These are phyloP conservation scores for Cystofilobasidium macerans DNA, from an alignment of 768 basidiomycete species.

Conservation along the genomic window DNA sequence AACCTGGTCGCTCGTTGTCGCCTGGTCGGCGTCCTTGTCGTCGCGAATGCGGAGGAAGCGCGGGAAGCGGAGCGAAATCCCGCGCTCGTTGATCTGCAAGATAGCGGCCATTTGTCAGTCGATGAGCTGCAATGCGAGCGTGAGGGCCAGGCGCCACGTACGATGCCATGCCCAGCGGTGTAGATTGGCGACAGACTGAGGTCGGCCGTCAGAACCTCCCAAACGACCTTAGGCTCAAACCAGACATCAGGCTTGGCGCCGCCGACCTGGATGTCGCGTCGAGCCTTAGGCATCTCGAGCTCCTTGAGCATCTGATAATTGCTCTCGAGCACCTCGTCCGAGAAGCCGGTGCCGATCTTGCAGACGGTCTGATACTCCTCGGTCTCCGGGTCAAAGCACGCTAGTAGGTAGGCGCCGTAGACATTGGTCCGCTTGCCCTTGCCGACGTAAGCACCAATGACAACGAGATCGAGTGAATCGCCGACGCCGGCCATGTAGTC, in stretches of 20 bases:
- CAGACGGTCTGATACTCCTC: slow-evolving; percentile 96
- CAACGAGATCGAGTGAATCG: slow-evolving; percentile 92
- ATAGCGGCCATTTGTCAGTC: not conserved
- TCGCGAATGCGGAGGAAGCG: slow-evolving; percentile 85
- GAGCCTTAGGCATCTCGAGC: slow-evolving; percentile 45
- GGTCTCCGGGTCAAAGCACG: slow-evolving; percentile 87
- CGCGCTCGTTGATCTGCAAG: slow-evolving; percentile 53
- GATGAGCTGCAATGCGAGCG: not conserved
- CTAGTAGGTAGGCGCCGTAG: slow-evolving; percentile 94
- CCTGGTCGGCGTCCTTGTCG: slow-evolving; percentile 85
- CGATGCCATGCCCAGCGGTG: slow-evolving; percentile 83
- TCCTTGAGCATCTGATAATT: slow-evolving; percentile 67
- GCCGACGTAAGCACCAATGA: slow-evolving; percentile 95
- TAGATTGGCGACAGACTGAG: slow-evolving; percentile 85
- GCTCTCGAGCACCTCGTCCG: slow-evolving; percentile 71
- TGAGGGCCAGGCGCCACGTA: slow-evolving; percentile 40
- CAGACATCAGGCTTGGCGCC: slow-evolving; percentile 93
- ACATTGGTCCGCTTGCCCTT: slow-evolving; percentile 96
- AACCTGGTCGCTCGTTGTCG: slow-evolving; percentile 86
- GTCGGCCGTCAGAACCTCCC: slow-evolving; percentile 97
- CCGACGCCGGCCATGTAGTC: slow-evolving; percentile 94
- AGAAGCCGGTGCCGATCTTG: slow-evolving; percentile 98
- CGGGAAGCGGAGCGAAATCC: slow-evolving; percentile 92
- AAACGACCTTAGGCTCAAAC: slow-evolving; percentile 94
- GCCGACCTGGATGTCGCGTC: slow-evolving; percentile 77